Evolutionary conservation across 768 basidiomycete genomes (phyloP).

Genomic region (Lentinula sp.): DNA sequence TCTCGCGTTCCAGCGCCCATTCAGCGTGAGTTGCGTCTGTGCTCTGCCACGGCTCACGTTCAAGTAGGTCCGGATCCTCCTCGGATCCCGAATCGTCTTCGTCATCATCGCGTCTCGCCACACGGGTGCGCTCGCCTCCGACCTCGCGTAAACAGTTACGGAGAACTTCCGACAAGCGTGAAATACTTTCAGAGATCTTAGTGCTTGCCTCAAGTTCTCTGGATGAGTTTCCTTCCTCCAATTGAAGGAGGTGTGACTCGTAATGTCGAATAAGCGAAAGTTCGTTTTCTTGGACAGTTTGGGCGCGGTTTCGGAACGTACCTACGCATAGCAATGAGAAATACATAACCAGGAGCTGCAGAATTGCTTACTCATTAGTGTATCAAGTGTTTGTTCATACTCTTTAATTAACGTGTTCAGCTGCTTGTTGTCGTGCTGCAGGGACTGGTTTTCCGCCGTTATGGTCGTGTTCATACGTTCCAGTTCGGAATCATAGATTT

Average conservation of each 20-base stretch:
- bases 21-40: conserved; percentile 42
- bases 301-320: conserved; percentile 80
- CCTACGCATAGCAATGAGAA: conserved; percentile 20
- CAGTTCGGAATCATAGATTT: conserved; percentile 84
- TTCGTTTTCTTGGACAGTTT: conserved; percentile 90
- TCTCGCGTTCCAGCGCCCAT: conserved; percentile 82
- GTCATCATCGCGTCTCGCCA: neutral
- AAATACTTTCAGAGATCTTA: conserved; percentile 59
- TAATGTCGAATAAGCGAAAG: conserved; percentile 86
- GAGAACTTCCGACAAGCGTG: conserved; percentile 62
- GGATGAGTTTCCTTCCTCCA: conserved; percentile 62
- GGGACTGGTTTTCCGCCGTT: conserved; percentile 70
- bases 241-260: conserved; percentile 73
- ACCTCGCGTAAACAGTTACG: conserved; percentile 65
- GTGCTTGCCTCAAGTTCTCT: conserved; percentile 57
- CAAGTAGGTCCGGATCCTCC: conserved; percentile 3
- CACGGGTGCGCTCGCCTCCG: conserved; percentile 52
- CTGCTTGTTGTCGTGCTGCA: conserved; percentile 96
- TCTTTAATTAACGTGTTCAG: conserved; percentile 87
- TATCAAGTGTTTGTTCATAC: conserved; percentile 94
- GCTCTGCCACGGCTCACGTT: conserved; percentile 26
- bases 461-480: conserved; percentile 84
- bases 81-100: conserved; percentile 3
- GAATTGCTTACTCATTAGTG: conserved; percentile 65
- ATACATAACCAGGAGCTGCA: neutral